Evolutionary conservation across 208 protist genomes (phyloP), one percentile per base, ranked within the genome.

Genomic region (Crithidia acanthocephali): DNA sequence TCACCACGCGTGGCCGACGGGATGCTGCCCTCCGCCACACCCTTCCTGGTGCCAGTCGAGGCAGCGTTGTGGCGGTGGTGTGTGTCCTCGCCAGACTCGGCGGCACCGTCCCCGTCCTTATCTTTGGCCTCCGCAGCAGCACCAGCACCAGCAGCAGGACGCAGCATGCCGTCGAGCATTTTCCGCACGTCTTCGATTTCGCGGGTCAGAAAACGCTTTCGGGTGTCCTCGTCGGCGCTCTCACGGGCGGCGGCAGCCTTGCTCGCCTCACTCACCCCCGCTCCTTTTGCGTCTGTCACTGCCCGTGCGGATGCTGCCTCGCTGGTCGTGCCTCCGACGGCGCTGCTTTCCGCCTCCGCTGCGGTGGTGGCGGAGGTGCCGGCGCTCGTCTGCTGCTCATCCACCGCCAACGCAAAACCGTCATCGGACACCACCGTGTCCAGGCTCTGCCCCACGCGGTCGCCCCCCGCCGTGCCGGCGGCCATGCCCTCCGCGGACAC

Each of bases 151-250:
- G 37, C 37, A 15, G 58, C 35, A 35, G 58, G 76, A 45, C 50
- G 22, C 47, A 86, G 71, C 72, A 82, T 81, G 28, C 72, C 71
- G 23, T 76, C 77, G 62, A 82, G 73, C 52, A 76, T 77, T 2
- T 59, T 51, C 7, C 69, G 72, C 45, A 85, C 80, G 18, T 79
- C 70, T 56, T 75, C 60, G 10, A 82, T 53, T 52, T 85, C 63
- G 27, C 47, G 55, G 3, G 72, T 71, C 0, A 76, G 57, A 47
- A 62, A 51, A n/a, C 56, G 72, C 63, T 76, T 66, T 23, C 63
- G 62, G 28, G 72, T 68, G 47, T 68, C 57, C 33, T 72, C 76
- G 55, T 73, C 70, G 23, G 42, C 69, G 33, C 42, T 8, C 32
- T 76, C 60, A 8, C 56, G 63, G n/a, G 40, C 58, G 40, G 35